Base-by-base conservation (phyloP, 2,329 filamentous ascomycete species). In the Pseudopyricularia cyperi region DNA sequence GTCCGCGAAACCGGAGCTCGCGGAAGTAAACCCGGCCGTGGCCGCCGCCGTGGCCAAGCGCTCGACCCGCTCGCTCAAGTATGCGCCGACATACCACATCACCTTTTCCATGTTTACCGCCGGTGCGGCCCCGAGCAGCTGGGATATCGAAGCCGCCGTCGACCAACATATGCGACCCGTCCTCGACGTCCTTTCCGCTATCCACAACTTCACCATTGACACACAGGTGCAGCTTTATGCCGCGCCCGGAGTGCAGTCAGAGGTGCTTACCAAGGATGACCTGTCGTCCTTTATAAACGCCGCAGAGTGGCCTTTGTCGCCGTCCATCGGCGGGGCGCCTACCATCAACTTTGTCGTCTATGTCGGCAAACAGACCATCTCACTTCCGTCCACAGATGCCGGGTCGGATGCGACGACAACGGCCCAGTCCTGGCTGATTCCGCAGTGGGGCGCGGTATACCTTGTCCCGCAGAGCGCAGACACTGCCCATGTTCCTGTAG, bases 311-410 rank as follows among this genome's bases (percentile, higher is more conserved):
- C 93, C 93, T 0, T 70, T 98, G 3, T 95, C 87, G 56, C 91
- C 91, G 0, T 95, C 89, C 53, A 97, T 98, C 58, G 93, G 90
- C 42, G 82, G 81, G 17, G 91, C 91, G 0, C 93, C 93, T 1
- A 98, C 93, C 0, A 83, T 98, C 62, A 97, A 98, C 68, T 97
- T 98, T 64, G 83, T 97, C 53, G 76, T 97, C 28, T 98, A 93
- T 62, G 82, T 94, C 7, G 89, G 90, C 6, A 82, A 87, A 53
- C 79, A 85, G 54, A 89, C 83, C 9, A 89, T 89, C 55, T 71
- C 66, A 4, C 61, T 73, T 1, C 22, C 49, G 26, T 32, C 49
- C 9, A 32, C 30, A 26, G 50, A 42, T 4, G n/a, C 37, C 37
- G 35, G 17, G 26, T 32, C 50, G n/a, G 37, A 46, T 15, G 17